Conservation (phyloP, 2,329 filamentous ascomycete genomes). For the Thielaviopsis punctulata region DNA sequence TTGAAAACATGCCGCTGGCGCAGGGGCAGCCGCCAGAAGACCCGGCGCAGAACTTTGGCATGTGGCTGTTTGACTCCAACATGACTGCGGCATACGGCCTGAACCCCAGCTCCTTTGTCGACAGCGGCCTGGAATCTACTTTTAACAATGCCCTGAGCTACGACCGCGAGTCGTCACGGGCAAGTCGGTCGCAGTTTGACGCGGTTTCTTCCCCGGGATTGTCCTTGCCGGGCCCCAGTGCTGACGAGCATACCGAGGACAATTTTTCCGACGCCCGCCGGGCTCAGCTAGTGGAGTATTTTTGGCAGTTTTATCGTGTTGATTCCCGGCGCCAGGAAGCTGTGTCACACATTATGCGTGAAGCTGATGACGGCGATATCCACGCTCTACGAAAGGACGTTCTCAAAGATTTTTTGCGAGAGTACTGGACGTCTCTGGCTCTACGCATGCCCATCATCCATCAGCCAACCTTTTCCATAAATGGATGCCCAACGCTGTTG, state of each 20-base stretch:
- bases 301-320: background rate
- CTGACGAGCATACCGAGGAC: background rate
- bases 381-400: conserved; percentile 52
- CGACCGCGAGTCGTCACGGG: conserved; percentile 30
- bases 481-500: conserved; percentile 60
- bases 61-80: conserved; percentile 34
- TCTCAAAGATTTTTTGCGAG: conserved; percentile 70
- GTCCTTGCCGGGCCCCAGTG: background rate
- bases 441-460: conserved; percentile 77
- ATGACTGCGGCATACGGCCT: conserved; percentile 25
- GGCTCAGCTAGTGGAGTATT: background rate
- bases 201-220: conserved; percentile 10
- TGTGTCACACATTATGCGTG: conserved; percentile 22
- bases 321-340: background rate
- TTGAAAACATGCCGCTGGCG: conserved; percentile 20
- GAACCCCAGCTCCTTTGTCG: conserved; percentile 28
- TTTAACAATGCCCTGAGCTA: conserved; percentile 35
- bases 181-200: conserved; percentile 29
- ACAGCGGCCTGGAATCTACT: conserved; percentile 32
- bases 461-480: conserved; percentile 68
- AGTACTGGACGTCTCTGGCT: conserved; percentile 77
- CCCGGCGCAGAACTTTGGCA: conserved; percentile 23
- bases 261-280: conserved; percentile 24
- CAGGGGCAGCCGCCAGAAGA: conserved; percentile 14
- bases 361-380: conserved; percentile 24